Evolutionary conservation across 192 early-diverging fungal species (phyloP).

Genomic region (Chytriomyces sp.): DNA sequence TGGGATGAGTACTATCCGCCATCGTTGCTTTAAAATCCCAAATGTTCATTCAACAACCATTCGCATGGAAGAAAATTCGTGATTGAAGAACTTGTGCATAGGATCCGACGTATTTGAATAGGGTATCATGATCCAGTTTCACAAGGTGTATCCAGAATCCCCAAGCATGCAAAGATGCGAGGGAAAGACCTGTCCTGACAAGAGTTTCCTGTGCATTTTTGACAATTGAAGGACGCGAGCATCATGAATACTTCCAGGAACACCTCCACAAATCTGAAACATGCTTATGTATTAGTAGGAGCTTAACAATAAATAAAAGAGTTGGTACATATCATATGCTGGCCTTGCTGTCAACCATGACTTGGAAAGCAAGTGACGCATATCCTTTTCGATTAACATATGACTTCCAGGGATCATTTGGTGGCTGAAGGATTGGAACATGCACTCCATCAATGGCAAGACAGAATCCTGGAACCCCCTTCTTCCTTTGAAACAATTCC

Average conservation of each 20-base stretch:
- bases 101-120: neutral
- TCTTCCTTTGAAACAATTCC: neutral
- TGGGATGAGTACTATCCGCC: neutral
- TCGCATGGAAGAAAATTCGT: neutral
- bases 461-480: neutral
- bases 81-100: neutral
- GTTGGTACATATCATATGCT: neutral
- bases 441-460: conserved; percentile 18
- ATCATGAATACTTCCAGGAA: conserved; percentile 8
- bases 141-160: conserved; percentile 3
- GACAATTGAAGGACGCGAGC: neutral
- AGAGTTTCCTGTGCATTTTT: neutral
- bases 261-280: neutral
- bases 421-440: conserved; percentile 2
- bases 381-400: conserved; percentile 18
- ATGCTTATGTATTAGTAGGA: too few species aligned
- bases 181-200: neutral
- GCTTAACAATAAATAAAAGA: too few species aligned
- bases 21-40: conserved; percentile 1
- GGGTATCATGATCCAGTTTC: conserved; percentile 4
- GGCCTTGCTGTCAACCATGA: conserved; percentile 13
- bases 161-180: neutral
- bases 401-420: neutral
- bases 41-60: conserved; percentile 17
- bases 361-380: conserved; percentile 1